phyloP scores from a whole-genome alignment of 345 rosid species.

The Carallia brachiata region DNA sequence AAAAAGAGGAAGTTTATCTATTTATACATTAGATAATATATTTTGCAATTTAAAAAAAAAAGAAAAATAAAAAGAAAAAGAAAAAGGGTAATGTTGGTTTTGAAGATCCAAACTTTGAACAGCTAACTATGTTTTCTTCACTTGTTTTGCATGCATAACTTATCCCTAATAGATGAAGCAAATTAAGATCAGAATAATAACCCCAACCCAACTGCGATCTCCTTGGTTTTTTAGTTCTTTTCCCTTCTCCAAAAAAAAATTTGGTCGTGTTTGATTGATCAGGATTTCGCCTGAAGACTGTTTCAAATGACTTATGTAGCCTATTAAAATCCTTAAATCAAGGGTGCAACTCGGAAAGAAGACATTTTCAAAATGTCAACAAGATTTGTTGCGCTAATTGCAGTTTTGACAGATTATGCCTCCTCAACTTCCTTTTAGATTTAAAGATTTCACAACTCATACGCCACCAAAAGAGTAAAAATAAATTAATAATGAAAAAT shows the following conservation, averaged over 20 bases:
- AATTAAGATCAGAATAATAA: conserved; percentile 16
- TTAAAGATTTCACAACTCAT: background rate
- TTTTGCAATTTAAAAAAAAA: background rate
- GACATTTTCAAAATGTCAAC: background rate
- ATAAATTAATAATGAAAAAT: background rate
- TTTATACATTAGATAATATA: background rate
- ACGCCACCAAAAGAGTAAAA: background rate
- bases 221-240: conserved; percentile 20
- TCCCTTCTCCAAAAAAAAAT: background rate
- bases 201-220: conserved; percentile 39
- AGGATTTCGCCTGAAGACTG: conserved; percentile 21
- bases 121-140: conserved; percentile 3
- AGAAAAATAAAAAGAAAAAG: too few species aligned
- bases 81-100: background rate
- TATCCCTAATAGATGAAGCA: conserved; percentile 36
- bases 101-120: conserved; percentile 21
- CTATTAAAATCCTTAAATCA: conserved; percentile 10
- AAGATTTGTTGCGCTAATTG: background rate
- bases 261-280: conserved; percentile 13
- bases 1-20: too few species aligned
- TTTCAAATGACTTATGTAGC: conserved; percentile 23
- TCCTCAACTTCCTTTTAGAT: too few species aligned
- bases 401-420: background rate
- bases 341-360: background rate
- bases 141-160: conserved; percentile 7